Evolutionary conservation across 768 basidiomycete species (phyloP), one percentile per base, ranked within the genome.

Genomic region (Mycena capillaripes): DNA sequence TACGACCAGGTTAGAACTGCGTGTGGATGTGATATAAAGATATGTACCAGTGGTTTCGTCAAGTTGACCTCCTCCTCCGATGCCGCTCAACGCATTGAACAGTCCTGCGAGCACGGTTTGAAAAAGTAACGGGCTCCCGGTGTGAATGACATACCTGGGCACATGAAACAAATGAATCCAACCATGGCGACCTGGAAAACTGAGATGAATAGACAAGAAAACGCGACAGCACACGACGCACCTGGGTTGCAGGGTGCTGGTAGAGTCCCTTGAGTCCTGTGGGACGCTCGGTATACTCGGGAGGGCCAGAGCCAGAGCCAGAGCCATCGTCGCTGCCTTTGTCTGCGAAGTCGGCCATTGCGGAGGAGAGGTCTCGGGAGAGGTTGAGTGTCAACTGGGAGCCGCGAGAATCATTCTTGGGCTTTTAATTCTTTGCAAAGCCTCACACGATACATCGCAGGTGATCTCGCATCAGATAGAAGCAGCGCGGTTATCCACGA

Each of bases 41-140:
- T 14, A 46, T 30, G 21, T 48, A 77, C 87, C 89, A 16, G 90
- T 93, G 4, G 84, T 85, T 16, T 89, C 77, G 76, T 93, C 90
- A 48, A 94, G 78, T 81, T 93, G 92, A 4, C 95, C 95, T 55
- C 92, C 94, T 53, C 87, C 94, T 5, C 95, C 95, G 53, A 97
- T 86, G 38, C 95, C 94, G 66, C 89, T 92, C 76, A 95, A 83
- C 0, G 94, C 90, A 77, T 95, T 96, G 82, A 93, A 95, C 67
- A 95, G 87, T 69, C 94, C 94, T 79, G 59, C 29, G 82, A 84
- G 73, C 30, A 68, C 10, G 36, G 17, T 16, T 59, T 19, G 21
- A 44, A 21, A 25, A 48, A 46, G 25, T 59, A 11, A 4, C 8
- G 32, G 21, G 40, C 53, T 19, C 30, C 9, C 3, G 17, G 38